Evolutionary conservation across 192 early-diverging fungal genomes (phyloP).

Genomic region (Coemansia sp.): DNA sequence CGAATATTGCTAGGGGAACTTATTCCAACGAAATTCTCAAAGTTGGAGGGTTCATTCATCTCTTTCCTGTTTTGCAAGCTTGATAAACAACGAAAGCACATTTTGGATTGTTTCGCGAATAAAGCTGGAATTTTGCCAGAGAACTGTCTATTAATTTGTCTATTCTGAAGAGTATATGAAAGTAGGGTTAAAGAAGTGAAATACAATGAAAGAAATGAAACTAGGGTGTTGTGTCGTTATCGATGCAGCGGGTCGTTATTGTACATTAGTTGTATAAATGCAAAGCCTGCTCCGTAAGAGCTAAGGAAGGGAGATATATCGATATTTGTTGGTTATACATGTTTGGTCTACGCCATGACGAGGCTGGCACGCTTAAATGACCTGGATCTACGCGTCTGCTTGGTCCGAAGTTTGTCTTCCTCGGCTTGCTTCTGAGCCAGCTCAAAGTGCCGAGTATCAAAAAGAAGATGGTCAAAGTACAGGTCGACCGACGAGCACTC

Average conservation of each 20-base stretch:
- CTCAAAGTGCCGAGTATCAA: conserved; percentile 46
- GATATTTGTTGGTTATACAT: not conserved
- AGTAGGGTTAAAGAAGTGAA: too few species aligned
- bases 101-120: too few species aligned
- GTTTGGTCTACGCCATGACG: conserved; percentile 9
- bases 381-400: conserved; percentile 35
- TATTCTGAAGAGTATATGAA: too few species aligned
- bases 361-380: conserved; percentile 37
- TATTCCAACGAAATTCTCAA: too few species aligned
- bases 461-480: conserved; percentile 53
- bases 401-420: conserved; percentile 24
- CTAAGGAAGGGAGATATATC: not conserved
- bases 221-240: too few species aligned
- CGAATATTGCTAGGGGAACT: conserved; percentile 35
- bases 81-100: too few species aligned
- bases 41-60: too few species aligned
- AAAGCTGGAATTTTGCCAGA: too few species aligned
- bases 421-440: conserved; percentile 33
- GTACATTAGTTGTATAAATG: conserved; percentile 7
- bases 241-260: not conserved
- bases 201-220: too few species aligned
- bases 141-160: too few species aligned
- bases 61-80: too few species aligned
- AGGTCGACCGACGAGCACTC: conserved; percentile 51
- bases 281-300: too few species aligned